Conservation (phyloP, 1,139 yeast species). For the Candida gigantensis region DNA sequence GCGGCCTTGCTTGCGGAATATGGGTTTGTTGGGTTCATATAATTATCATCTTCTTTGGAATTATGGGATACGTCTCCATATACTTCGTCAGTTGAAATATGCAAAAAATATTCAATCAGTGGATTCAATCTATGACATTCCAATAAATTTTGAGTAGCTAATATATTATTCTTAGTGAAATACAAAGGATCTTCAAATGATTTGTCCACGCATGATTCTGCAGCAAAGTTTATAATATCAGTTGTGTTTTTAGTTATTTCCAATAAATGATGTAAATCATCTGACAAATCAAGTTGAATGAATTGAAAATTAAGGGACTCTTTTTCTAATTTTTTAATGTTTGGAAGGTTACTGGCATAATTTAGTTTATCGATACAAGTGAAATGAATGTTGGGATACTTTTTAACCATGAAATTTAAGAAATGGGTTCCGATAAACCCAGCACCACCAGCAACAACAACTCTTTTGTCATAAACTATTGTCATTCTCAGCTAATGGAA, state of each 20-base stretch:
- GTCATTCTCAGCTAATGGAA: conserved; percentile 6
- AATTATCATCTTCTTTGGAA: conserved; percentile 25
- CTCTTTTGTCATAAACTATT: conserved; percentile 19
- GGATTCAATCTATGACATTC: conserved; percentile 37
- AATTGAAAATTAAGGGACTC: conserved; percentile 24
- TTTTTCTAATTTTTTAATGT: conserved; percentile 16
- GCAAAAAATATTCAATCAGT: conserved; percentile 32
- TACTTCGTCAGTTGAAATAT: conserved; percentile 64
- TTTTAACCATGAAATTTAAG: conserved; percentile 37
- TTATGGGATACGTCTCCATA: conserved; percentile 47
- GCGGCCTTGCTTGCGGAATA: conserved; percentile 64
- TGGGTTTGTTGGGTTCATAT: conserved; percentile 56
- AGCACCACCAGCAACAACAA: conserved; percentile 59
- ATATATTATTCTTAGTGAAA: conserved; percentile 50
- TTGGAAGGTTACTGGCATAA: conserved; percentile 26
- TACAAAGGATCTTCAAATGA: conserved; percentile 49
- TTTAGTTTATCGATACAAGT: conserved; percentile 52
- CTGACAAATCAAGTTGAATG: conserved; percentile 40
- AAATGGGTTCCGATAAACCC: conserved; percentile 61
- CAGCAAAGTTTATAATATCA: conserved; percentile 55
- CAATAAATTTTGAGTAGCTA: conserved; percentile 52
- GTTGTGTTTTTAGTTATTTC: conserved; percentile 17
- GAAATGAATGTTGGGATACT: conserved; percentile 41
- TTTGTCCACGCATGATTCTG: conserved; percentile 58
- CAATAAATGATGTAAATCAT: conserved; percentile 19